Percentiles rank a stretch among this genome's conserved stretches.
These are phyloP conservation scores for Linnemannia exigua DNA, from an alignment of 192 early-diverging fungal species.

Conservation along the genomic window DNA sequence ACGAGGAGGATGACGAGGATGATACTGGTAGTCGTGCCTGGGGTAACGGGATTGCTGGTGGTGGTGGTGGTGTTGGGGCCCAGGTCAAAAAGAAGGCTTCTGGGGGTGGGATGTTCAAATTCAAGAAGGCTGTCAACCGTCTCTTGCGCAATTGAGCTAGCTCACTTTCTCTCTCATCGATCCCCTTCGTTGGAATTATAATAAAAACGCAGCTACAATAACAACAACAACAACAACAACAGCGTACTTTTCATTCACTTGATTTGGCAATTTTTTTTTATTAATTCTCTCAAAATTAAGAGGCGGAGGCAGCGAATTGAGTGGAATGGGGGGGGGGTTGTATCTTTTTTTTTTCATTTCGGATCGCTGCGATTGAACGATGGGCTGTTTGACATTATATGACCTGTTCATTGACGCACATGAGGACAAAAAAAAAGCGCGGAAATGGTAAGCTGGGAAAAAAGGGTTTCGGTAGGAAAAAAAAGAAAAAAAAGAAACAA, in stretches of 20 bases:
- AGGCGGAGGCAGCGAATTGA: too few relatives aligned
- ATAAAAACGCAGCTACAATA: too few relatives aligned
- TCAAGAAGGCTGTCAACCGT: slow-evolving; percentile 50
- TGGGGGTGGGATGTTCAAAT: slow-evolving; percentile 42
- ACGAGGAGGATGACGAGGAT: slow-evolving; percentile 15
- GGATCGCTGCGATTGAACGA: too few relatives aligned
- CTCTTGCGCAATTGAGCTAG: slow-evolving; percentile 30
- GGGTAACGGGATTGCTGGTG: slow-evolving; percentile 24
- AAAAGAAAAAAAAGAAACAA: not conserved
- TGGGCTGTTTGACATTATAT: too few relatives aligned
- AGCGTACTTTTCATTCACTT: not conserved
- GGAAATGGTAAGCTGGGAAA: not conserved
- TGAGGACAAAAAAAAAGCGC: not conserved
- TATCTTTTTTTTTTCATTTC: too few relatives aligned
- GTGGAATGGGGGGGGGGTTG: too few relatives aligned
- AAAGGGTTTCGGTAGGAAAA: not conserved
- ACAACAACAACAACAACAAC: too few relatives aligned
- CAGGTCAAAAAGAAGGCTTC: slow-evolving; percentile 25
- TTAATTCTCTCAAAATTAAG: not conserved
- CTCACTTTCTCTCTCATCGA: too few relatives aligned
- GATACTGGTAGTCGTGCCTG: slow-evolving; percentile 7
- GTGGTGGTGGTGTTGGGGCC: not conserved
- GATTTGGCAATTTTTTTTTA: slow-evolving; percentile 2
- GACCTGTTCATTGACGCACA: not conserved
- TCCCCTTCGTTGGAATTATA: too few relatives aligned